Conservation (phyloP, 225 moss, liverwort and hornwort genomes). For the Sphagnum tenellum region DNA sequence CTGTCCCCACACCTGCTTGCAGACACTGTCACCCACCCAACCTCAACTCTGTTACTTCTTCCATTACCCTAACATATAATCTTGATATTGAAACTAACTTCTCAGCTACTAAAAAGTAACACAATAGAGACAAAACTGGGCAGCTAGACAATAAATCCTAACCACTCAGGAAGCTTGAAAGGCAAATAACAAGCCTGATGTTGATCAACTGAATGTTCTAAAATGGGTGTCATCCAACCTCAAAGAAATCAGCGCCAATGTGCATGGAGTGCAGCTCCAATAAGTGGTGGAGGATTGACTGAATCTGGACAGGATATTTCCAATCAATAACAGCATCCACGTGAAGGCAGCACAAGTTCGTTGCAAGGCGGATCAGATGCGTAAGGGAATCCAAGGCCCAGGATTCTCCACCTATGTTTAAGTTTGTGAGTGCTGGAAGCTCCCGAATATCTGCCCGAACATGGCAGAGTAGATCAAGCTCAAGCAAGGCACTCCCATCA, state of each 20-base stretch:
- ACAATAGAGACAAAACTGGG: no score
- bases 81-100: no score
- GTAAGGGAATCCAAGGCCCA: slow-evolving; percentile 55
- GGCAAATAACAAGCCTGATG: no score
- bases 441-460: slow-evolving; percentile 47
- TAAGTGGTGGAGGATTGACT: slow-evolving; percentile 43
- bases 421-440: slow-evolving; percentile 25
- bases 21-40: slow-evolving; percentile 26
- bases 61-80: no score
- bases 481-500: slow-evolving; percentile 35
- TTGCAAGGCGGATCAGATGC: slow-evolving; percentile 44
- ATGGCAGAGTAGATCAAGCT: slow-evolving; percentile 46
- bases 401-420: slow-evolving; percentile 45
- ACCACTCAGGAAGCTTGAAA: no score
- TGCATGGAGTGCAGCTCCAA: slow-evolving; percentile 49
- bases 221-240: slow-evolving; percentile 14
- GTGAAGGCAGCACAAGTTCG: slow-evolving; percentile 38
- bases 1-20: slow-evolving; percentile 49
- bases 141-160: no score
- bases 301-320: slow-evolving; percentile 51
- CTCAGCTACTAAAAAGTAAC: no score
- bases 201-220: no score
- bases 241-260: slow-evolving; percentile 50
- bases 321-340: slow-evolving; percentile 43
- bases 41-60: no score